Evolutionary conservation across 441 rosid genomes (phyloP).

Genomic region (Sinapis alba): DNA sequence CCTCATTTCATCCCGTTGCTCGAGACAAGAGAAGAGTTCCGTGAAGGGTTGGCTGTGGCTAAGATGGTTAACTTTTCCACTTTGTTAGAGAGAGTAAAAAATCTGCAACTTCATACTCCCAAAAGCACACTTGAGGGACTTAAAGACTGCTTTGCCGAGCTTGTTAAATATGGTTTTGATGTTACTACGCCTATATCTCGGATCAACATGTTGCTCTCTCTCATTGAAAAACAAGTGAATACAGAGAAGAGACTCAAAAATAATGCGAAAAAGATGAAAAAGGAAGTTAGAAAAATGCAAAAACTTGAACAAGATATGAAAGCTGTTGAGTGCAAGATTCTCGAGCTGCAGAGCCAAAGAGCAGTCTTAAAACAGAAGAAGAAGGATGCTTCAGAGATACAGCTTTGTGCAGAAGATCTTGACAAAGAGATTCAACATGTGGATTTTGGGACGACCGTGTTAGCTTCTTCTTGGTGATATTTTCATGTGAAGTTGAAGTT

Average conservation of each 20-base stretch:
- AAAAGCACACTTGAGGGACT: slow-evolving; percentile 45
- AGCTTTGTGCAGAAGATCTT: slow-evolving; percentile 18
- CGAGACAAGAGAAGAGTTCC: slow-evolving; percentile 62
- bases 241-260: slow-evolving; percentile 32
- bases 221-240: slow-evolving; percentile 40
- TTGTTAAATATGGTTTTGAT: slow-evolving; percentile 67
- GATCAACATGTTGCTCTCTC: slow-evolving; percentile 45
- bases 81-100: slow-evolving; percentile 56
- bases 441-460: slow-evolving; percentile 30
- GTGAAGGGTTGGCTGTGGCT: slow-evolving; percentile 76
- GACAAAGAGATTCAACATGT: slow-evolving; percentile 24
- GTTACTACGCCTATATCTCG: slow-evolving; percentile 43
- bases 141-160: slow-evolving; percentile 55
- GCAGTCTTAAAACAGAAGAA: slow-evolving; percentile 33
- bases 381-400: slow-evolving; percentile 38
- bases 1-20: slow-evolving; percentile 73
- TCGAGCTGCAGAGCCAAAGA: slow-evolving; percentile 43
- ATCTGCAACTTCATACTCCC: slow-evolving; percentile 45
- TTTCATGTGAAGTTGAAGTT: slow-evolving; percentile 14
- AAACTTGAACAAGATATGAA: slow-evolving; percentile 40
- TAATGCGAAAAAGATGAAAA: slow-evolving; percentile 37
- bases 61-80: slow-evolving; percentile 59
- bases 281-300: slow-evolving; percentile 27
- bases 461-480: slow-evolving; percentile 56
- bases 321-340: slow-evolving; percentile 49